phyloP scores from a whole-genome alignment of 306 rosid species.

The Dryas octopetala region DNA sequence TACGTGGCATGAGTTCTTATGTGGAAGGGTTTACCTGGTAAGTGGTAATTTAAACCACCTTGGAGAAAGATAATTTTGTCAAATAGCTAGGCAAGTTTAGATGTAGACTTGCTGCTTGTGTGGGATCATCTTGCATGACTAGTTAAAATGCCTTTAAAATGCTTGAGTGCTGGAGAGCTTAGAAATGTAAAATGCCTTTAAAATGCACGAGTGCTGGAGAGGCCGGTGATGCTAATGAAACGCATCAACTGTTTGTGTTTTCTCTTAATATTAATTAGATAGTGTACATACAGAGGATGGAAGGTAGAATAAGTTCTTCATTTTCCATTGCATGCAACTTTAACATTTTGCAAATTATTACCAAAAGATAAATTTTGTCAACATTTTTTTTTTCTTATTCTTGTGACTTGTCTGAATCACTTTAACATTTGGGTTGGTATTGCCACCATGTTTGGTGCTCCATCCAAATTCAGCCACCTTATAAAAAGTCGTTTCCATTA shows the following conservation, averaged over 20 bases:
- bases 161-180: background rate
- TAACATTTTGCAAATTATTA: background rate
- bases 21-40: constrained; percentile 93
- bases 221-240: background rate
- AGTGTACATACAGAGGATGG: background rate
- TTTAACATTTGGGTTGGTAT: background rate
- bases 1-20: no score
- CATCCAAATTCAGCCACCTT: background rate
- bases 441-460: background rate
- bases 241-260: no score
- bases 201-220: background rate
- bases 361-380: background rate
- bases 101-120: background rate
- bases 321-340: background rate
- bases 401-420: background rate
- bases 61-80: background rate
- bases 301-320: background rate
- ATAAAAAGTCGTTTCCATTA: background rate
- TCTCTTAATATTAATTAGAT: background rate
- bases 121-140: constrained; percentile 2
- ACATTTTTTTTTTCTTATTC: background rate
- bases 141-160: background rate
- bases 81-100: background rate
- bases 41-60: constrained; percentile 13
- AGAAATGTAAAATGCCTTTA: background rate